Base-by-base conservation (phyloP, 1,284 basidiomycete species). In the Porodaedalea pini region DNA sequence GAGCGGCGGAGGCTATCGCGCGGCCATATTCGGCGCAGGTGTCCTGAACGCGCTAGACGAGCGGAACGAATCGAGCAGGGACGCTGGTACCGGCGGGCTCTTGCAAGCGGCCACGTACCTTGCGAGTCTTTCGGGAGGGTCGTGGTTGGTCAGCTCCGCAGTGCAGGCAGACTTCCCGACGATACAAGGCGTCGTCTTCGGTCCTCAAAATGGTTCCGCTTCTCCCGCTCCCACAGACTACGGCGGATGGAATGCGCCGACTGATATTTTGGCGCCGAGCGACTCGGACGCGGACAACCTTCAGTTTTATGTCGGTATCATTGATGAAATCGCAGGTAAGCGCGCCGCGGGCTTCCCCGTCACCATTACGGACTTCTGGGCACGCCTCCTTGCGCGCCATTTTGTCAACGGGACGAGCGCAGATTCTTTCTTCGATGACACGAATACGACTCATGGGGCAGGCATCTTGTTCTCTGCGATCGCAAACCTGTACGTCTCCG, bases 1-100 rank as follows among this genome's bases (percentile, higher is more conserved):
- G 19, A 80, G 77, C 53, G 78, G 78, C 4, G 79, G 78, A 13
- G 73, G 78, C 0, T 74, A 76, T 56, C 70, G 79, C 2, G 78
- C 81, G 0, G 74, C 78, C 0, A 70, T 78, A 1, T 80, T 80
- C 61, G 78, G 77, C 5, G 78, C 78, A 0, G 81, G 76, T 0
- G 70, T 78, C 2, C 61, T 82, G 41, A 76, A 76, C 51, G 75
- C 76, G 1, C 62, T 83, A 25, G 82, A 83, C 59, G 76, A 65
- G 5, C 65, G 80, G 13, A 81, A 83, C 57, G 21, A 64, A 4
- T 71, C 77, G 0, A 71, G 78, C 0, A 69, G 64, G 8, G 51
- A 43, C 2, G 71, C 67, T 0, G 82, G 80, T 0, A 72, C 72
- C 0, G 82, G 78, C 0, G 82, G 81, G 0, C 63, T 82, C 5